Percentiles rank a stretch among this genome's conserved stretches.
These are phyloP conservation scores for Botrytis hyacinthi DNA, from an alignment of 2,329 filamentous ascomycete species.

Conservation along the genomic window DNA sequence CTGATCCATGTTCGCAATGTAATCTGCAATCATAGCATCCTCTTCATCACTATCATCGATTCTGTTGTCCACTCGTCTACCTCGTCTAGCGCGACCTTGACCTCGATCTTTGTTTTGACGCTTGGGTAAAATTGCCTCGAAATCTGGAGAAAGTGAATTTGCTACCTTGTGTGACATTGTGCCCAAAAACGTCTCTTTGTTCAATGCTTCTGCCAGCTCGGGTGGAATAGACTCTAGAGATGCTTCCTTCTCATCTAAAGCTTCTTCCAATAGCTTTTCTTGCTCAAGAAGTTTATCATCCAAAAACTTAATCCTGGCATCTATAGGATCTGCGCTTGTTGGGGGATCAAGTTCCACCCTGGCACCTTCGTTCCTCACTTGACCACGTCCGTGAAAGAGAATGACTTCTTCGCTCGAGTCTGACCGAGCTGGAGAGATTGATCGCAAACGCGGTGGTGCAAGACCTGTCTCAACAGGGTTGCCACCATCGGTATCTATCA, in stretches of 20 bases:
- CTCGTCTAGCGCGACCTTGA: conserved; percentile 16
- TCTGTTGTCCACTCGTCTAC: background rate
- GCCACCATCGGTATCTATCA: conserved; percentile 41
- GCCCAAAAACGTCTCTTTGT: conserved; percentile 7
- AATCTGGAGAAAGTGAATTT: conserved; percentile 17
- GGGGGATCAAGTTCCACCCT: conserved; percentile 2
- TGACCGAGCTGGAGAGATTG: conserved; percentile 43
- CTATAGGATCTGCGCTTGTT: conserved; percentile 25
- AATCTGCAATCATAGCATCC: conserved; percentile 36
- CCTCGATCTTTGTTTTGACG: conserved; percentile 8
- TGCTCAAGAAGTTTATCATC: conserved; percentile 35
- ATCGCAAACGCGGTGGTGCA: conserved; percentile 35
- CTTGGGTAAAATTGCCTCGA: conserved; percentile 19
- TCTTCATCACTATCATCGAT: conserved; percentile 23
- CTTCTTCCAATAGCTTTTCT: conserved; percentile 33
- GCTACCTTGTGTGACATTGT: background rate
- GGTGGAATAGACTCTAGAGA: conserved; percentile 14
- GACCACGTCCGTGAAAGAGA: conserved; percentile 57
- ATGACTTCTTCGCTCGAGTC: conserved; percentile 74
- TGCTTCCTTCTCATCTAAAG: conserved; percentile 26
- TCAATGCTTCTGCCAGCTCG: conserved; percentile 2
- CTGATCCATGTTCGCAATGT: conserved; percentile 40
- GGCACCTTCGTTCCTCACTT: conserved; percentile 17
- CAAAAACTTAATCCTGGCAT: conserved; percentile 34
- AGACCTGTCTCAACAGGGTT: conserved; percentile 36